phyloP scores from a whole-genome alignment of 2,329 filamentous ascomycete genomes.

The Fusarium burgessii region DNA sequence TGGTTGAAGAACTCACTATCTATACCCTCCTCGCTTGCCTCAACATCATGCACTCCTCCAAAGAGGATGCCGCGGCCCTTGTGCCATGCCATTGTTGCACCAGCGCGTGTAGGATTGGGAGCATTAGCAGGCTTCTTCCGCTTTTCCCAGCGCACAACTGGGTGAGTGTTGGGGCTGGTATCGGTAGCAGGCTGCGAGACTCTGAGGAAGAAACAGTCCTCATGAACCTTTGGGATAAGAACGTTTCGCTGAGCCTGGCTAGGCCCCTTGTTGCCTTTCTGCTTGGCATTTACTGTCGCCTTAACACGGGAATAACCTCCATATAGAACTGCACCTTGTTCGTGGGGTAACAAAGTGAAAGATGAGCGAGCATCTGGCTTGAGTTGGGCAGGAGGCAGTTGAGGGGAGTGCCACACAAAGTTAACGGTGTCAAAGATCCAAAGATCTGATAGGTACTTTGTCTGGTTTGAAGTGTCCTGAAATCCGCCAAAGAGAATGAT shows the following conservation, averaged over 20 bases:
- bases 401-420: conserved; percentile 85
- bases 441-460: conserved; percentile 91
- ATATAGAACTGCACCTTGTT: conserved; percentile 88
- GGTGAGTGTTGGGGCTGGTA: conserved; percentile 72
- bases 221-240: conserved; percentile 88
- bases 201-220: conserved; percentile 93
- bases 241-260: conserved; percentile 75
- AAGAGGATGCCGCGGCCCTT: conserved; percentile 93
- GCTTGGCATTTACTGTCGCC: conserved; percentile 71
- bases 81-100: conserved; percentile 93
- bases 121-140: conserved; percentile 92
- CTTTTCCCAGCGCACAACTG: conserved; percentile 88
- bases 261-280: conserved; percentile 64
- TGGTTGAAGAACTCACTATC: conserved; percentile 98
- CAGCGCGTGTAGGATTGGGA: conserved; percentile 85
- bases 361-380: conserved; percentile 93
- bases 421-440: conserved; percentile 96
- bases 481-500: conserved; percentile 96
- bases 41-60: conserved; percentile 93
- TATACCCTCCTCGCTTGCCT: conserved; percentile 92
- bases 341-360: conserved; percentile 91
- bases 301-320: conserved; percentile 96
- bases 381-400: conserved; percentile 79
- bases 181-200: conserved; percentile 79
- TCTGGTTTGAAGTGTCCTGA: conserved; percentile 95